Percentiles rank a stretch among this genome's conserved stretches.
These are phyloP conservation scores for Misopates orontium DNA, from an alignment of 257 asterid genomes.

Conservation along the genomic window DNA sequence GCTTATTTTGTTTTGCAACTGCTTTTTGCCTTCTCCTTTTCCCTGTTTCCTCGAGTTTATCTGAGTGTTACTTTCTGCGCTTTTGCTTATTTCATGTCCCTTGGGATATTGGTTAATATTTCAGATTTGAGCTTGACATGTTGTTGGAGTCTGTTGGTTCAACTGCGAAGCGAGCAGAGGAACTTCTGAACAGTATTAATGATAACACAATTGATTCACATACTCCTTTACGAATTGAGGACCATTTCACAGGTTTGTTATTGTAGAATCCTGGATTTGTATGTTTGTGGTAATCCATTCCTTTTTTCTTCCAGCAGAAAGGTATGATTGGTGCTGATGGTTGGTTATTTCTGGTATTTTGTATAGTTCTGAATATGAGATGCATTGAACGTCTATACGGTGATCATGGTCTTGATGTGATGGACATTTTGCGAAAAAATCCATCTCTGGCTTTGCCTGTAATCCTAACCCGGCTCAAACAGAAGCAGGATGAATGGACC, in stretches of 20 bases:
- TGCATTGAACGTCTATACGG: conserved; percentile 98
- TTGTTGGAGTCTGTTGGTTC: conserved; percentile 86
- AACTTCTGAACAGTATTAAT: conserved; percentile 59
- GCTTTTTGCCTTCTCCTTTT: neutral
- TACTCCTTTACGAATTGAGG: conserved; percentile 71
- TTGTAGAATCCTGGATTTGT: conserved; percentile 15
- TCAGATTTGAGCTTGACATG: conserved; percentile 98
- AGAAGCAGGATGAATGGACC: conserved; percentile 98
- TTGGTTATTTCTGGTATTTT: conserved; percentile 27
- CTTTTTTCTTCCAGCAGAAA: conserved; percentile 13
- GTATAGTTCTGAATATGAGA: conserved; percentile 75
- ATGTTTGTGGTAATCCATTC: neutral
- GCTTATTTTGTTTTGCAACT: too few species aligned
- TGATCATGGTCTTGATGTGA: conserved; percentile 97
- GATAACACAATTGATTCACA: conserved; percentile 60
- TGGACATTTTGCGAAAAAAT: conserved; percentile 87
- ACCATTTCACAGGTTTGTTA: conserved; percentile 80
- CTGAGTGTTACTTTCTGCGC: neutral
- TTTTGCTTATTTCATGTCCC: conserved; percentile 7
- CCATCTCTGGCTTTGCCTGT: conserved; percentile 80
- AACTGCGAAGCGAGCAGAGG: conserved; percentile 81
- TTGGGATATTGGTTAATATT: conserved; percentile 24
- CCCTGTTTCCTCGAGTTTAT: neutral
- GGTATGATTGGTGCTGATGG: conserved; percentile 15
- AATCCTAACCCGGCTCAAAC: conserved; percentile 84